Evolutionary conservation across 768 basidiomycete genomes (phyloP), one percentile per base, ranked within the genome.

Genomic region (Pulveroboletus frians): DNA sequence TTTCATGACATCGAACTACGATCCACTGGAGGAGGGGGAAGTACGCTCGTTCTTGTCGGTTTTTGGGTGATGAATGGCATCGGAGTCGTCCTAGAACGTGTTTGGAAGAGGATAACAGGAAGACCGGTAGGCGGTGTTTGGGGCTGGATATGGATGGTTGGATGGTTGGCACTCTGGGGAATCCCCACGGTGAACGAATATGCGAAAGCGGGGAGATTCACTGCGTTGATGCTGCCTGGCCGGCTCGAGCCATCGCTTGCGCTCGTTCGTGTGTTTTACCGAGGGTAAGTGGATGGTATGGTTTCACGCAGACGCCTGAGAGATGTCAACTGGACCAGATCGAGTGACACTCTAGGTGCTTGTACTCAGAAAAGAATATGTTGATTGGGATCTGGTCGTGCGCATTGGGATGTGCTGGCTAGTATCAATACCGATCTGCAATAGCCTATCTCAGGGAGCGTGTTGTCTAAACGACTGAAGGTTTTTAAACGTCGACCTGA

Each of bases 11-110:
- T 76, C 9, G 80, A 77, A 6, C 42, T 79, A 41, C 80, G 79
- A 75, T 77, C 77, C 0, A 71, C 80, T 69, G 78, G 75, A 1
- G 67, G 64, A 0, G 77, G 78, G 11, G 68, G 72, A 0, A 76
- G 78, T 21, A 70, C 76, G n/a, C 3, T 26, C 4, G 48, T 53
- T 18, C 61, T 77, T 14, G 63, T 69, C 0, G 76, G 75, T 0
- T 83, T 78, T 54, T 86, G 84, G 64, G 40, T 80, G 42, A 64
- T 80, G 62, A 79, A 74, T 56, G 82, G 76, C n/a, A 57, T 80
- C 0, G 81, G 81, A 4, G 59, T 78, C 15, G 51, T 76, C 6
- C 29, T 80, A 32, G 84, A 85, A 61, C 63, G 68, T 4, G 50
- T 61, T 5, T 84, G 73, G 74, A 73, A 66, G 53, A 51, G 51